Percentiles rank a stretch among this genome's conserved stretches.
Conservation (phyloP, 805 yeast genomes). For the Teunomyces gatunensis region DNA sequence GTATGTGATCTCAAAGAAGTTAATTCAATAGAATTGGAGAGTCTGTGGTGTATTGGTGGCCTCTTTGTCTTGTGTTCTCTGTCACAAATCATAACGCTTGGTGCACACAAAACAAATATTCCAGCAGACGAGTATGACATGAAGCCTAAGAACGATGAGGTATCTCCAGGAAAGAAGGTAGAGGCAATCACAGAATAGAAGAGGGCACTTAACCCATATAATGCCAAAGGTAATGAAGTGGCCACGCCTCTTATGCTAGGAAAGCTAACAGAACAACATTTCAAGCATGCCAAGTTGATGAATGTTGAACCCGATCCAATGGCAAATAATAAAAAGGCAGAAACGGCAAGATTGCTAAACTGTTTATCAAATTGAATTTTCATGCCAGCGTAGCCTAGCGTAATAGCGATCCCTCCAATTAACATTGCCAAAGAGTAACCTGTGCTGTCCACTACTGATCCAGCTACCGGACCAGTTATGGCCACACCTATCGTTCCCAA, state of each 20-base stretch:
- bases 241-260: slow-evolving; percentile 72
- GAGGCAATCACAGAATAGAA: slow-evolving; percentile 58
- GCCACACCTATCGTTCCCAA: slow-evolving; percentile 67
- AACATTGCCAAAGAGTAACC: slow-evolving; percentile 58
- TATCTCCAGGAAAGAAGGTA: slow-evolving; percentile 54
- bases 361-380: slow-evolving; percentile 47
- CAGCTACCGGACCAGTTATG: slow-evolving; percentile 65
- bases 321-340: slow-evolving; percentile 46
- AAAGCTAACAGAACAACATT: slow-evolving; percentile 69
- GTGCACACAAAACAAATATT: slow-evolving; percentile 44
- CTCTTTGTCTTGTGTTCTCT: slow-evolving; percentile 19
- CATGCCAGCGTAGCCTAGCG: slow-evolving; percentile 56
- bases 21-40: slow-evolving; percentile 8
- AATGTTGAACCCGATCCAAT: slow-evolving; percentile 73
- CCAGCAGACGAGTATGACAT: slow-evolving; percentile 41
- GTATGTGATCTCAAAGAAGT: slow-evolving; percentile 4
- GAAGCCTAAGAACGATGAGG: slow-evolving; percentile 51
- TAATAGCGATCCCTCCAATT: slow-evolving; percentile 48
- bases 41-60: slow-evolving; percentile 2
- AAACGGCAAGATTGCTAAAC: slow-evolving; percentile 37
- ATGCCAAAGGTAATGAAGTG: slow-evolving; percentile 70
- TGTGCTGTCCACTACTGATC: slow-evolving; percentile 56
- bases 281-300: slow-evolving; percentile 61
- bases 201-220: slow-evolving; percentile 73
- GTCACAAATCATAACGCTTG: slow-evolving; percentile 45